phyloP scores from a whole-genome alignment of 768 basidiomycete species.

The Xerocomellus chrysenteron region DNA sequence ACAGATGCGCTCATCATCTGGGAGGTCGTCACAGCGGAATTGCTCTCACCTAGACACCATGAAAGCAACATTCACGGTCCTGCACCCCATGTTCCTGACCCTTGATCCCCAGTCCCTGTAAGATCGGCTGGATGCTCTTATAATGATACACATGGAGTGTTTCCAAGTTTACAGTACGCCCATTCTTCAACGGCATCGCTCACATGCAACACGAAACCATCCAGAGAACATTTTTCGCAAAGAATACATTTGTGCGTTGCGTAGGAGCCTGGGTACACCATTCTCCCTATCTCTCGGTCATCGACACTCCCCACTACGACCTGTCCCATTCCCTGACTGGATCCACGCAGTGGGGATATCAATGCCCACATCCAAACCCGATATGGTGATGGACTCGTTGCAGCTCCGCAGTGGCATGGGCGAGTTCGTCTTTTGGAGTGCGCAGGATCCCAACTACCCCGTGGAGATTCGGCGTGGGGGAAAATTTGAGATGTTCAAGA shows the following conservation, averaged over 20 bases:
- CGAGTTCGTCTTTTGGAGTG: conserved; percentile 87
- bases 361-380: conserved; percentile 81
- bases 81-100: conserved; percentile 33
- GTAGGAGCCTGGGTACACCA: conserved; percentile 68
- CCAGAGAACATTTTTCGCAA: conserved; percentile 92
- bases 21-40: conserved; percentile 68
- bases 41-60: conserved; percentile 59
- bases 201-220: conserved; percentile 89
- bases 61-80: conserved; percentile 47
- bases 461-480: conserved; percentile 53
- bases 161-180: conserved; percentile 88
- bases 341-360: conserved; percentile 86
- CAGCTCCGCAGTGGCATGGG: conserved; percentile 80
- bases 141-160: conserved; percentile 96
- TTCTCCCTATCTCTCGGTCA: background rate
- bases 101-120: too few relatives aligned
- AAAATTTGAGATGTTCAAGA: too few relatives aligned
- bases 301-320: conserved; percentile 45
- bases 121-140: too few relatives aligned
- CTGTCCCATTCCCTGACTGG: conserved; percentile 78
- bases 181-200: conserved; percentile 81
- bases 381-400: conserved; percentile 65
- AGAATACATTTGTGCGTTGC: conserved; percentile 95
- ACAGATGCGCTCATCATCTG: conserved; percentile 65
- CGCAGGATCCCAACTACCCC: conserved; percentile 72